Base-by-base conservation (phyloP, 1,284 basidiomycete genomes). In the Trichosporon ovoides region DNA sequence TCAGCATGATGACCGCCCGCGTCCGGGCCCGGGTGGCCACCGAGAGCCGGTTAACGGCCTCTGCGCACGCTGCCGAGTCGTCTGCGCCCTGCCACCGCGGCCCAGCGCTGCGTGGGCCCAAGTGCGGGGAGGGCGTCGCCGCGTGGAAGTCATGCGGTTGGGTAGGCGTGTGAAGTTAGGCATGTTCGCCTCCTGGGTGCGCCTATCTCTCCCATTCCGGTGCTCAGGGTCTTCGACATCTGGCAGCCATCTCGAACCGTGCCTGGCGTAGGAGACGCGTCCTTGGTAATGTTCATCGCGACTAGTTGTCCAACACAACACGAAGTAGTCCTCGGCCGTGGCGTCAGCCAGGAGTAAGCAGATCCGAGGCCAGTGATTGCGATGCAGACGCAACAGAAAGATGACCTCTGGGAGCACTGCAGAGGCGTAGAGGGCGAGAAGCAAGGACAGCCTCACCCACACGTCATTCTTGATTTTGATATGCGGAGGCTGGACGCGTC, bases 381-480 rank as follows among this genome's bases (percentile, higher is more conserved):
- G n/a, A n/a, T n/a, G n/a, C n/a, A n/a, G n/a, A n/a, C n/a, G n/a
- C n/a, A n/a, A n/a, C n/a, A n/a, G n/a, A n/a, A n/a, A n/a, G n/a
- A n/a, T n/a, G n/a, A n/a, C n/a, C n/a, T n/a, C n/a, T n/a, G n/a
- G n/a, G 16, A 31, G 24, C 6, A 2, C 13, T 7, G 13, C 16
- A 31, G 14, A 7, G 16, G 13, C 24, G 6, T 28, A 3, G 16
- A 18, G 4, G 40, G 6, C 18, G 24, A 28, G 43, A 10, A 48
- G n/a, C 24, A 19, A 7, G 43, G n/a, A 11, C 22, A 14, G 3
- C 9, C 7, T 28, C 3, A 3, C 3, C 24, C 24, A 22, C 51
- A 52, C 51, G 35, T 52, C 51, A 52, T 52, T 52, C 28, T 52
- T 52, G 51, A 52, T 52, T 52, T 52, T 52, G 51, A 52, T 52